Percentiles rank a stretch among this genome's conserved stretches.
Evolutionary conservation across 148 eudicot species (phyloP).

Genomic region (Agrostemma githago): DNA sequence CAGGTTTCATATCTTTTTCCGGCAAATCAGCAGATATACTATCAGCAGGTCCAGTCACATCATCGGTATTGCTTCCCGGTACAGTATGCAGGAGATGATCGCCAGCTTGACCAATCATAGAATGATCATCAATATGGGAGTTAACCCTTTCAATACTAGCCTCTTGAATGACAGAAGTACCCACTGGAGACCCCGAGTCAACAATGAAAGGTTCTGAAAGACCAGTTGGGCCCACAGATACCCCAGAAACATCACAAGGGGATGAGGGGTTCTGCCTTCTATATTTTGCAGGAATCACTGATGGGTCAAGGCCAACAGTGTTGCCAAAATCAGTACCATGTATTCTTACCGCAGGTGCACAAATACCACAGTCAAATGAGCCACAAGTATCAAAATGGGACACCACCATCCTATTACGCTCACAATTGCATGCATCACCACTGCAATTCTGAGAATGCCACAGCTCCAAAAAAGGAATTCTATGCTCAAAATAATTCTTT

Average conservation of each 20-base stretch:
- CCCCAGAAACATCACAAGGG: constrained; percentile 18
- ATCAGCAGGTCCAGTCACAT: constrained; percentile 23
- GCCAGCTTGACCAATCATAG: constrained; percentile 15
- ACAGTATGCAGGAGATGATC: constrained; percentile 22
- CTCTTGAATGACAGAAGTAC: constrained; percentile 21
- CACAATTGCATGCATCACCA: constrained; percentile 37
- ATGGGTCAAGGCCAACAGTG: neutral
- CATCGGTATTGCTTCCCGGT: constrained; percentile 15
- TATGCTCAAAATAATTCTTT: constrained; percentile 15
- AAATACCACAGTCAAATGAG: constrained; percentile 33
- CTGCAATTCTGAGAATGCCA: constrained; percentile 45
- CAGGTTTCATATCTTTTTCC: constrained; percentile 26
- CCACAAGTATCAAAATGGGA: constrained; percentile 51
- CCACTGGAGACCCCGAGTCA: constrained; percentile 21
- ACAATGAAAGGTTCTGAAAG: constrained; percentile 23
- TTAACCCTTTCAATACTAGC: constrained; percentile 14
- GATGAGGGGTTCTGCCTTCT: constrained; percentile 31
- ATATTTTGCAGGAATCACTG: constrained; percentile 34
- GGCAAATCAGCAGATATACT: constrained; percentile 18
- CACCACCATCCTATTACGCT: constrained; percentile 24
- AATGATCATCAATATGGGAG: constrained; percentile 14
- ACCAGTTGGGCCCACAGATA: constrained; percentile 24
- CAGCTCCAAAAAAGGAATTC: constrained; percentile 32
- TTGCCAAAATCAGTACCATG: constrained; percentile 11
- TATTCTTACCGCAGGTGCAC: constrained; percentile 37